Evolutionary conservation across 768 basidiomycete species (phyloP).

Genomic region (Mycena kentingensis): DNA sequence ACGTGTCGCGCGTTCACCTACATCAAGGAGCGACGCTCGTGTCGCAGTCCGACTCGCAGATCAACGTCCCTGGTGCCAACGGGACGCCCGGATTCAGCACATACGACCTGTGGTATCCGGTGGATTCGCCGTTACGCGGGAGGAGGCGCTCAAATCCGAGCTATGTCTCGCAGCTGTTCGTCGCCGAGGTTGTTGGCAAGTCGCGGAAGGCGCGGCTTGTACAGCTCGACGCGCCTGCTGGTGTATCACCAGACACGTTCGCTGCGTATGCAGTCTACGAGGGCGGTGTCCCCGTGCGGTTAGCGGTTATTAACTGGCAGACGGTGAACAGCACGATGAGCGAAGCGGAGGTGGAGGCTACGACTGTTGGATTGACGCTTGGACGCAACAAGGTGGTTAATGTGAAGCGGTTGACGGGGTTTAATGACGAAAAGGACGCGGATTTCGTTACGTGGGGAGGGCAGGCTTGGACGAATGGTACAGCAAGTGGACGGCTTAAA

Average conservation of each 20-base stretch:
- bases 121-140: constrained; percentile 12
- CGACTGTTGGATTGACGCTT: neutral
- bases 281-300: constrained; percentile 19
- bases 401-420: constrained; percentile 33
- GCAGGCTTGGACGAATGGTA: constrained; percentile 34
- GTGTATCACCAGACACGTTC: constrained; percentile 21
- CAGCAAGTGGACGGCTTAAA: constrained; percentile 26
- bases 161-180: constrained; percentile 34
- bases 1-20: constrained; percentile 31
- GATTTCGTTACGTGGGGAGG: constrained; percentile 31
- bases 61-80: constrained; percentile 24
- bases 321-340: constrained; percentile 19
- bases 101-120: constrained; percentile 15
- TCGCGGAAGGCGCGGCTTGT: constrained; percentile 25
- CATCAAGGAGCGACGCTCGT: constrained; percentile 39
- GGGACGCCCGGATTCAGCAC: constrained; percentile 16
- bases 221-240: constrained; percentile 20
- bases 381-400: neutral
- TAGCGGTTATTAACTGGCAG: constrained; percentile 33
- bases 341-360: constrained; percentile 9
- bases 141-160: constrained; percentile 4
- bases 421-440: constrained; percentile 30
- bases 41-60: constrained; percentile 32
- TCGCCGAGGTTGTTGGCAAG: constrained; percentile 34
- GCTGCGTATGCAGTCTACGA: constrained; percentile 37